Evolutionary conservation across 768 basidiomycete species (phyloP).

Genomic region (Sarcodon aspratus): DNA sequence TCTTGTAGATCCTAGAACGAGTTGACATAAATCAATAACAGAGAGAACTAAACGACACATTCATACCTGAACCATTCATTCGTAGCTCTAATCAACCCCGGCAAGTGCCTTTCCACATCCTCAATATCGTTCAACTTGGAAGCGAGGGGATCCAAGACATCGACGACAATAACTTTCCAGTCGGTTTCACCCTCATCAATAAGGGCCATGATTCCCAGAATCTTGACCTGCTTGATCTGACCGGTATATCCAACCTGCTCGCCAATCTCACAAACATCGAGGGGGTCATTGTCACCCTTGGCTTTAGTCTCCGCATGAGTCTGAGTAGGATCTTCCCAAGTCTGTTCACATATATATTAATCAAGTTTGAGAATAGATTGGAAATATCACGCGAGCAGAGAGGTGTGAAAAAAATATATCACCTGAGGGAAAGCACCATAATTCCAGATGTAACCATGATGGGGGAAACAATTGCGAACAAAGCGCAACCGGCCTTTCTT

Average conservation of each 20-base stretch:
- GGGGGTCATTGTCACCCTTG: conserved; percentile 97
- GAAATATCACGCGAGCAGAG: neutral
- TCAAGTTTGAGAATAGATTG: neutral
- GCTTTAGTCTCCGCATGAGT: conserved; percentile 96
- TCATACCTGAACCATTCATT: conserved; percentile 96
- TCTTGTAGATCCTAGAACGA: conserved; percentile 76
- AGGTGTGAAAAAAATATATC: neutral
- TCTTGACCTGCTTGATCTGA: conserved; percentile 99
- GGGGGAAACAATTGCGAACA: conserved; percentile 99
- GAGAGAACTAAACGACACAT: neutral
- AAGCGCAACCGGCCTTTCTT: conserved; percentile 94
- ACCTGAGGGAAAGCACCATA: conserved; percentile 99
- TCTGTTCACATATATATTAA: conserved; percentile 34
- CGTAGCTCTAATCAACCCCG: conserved; percentile 91
- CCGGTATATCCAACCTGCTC: conserved; percentile 96
- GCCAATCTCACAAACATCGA: conserved; percentile 99
- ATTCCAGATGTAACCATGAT: conserved; percentile 99
- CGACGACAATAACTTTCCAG: conserved; percentile 99
- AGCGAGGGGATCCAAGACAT: conserved; percentile 90
- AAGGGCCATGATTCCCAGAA: conserved; percentile 99
- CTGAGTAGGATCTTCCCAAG: conserved; percentile 91
- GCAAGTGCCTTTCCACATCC: conserved; percentile 96
- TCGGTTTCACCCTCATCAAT: conserved; percentile 99
- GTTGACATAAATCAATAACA: neutral
- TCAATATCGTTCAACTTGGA: conserved; percentile 97